Percentiles rank a stretch among this genome's conserved stretches.
phyloP scores from a whole-genome alignment of 2,329 filamentous ascomycete genomes.

The Ceratocystis destructans region DNA sequence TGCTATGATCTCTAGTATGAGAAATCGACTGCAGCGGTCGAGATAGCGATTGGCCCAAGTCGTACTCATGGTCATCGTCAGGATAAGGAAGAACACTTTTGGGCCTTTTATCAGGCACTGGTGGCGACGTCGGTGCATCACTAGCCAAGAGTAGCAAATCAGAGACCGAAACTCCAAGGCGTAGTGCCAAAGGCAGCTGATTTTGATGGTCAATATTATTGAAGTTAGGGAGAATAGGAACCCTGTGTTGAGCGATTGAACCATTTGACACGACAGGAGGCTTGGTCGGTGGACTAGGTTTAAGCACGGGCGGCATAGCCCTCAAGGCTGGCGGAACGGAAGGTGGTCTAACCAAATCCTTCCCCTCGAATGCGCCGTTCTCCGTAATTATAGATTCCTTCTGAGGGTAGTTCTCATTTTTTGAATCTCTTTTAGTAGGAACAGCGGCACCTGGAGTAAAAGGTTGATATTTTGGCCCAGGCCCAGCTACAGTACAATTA shows the following conservation, averaged over 20 bases:
- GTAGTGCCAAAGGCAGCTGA: constrained; percentile 3
- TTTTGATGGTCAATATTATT: not conserved
- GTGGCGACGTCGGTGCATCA: not conserved
- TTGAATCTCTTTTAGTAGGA: not conserved
- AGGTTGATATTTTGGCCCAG: constrained; percentile 8
- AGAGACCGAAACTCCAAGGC: constrained; percentile 7
- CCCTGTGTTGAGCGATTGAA: not conserved
- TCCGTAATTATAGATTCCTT: not conserved
- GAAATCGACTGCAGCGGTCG: not conserved
- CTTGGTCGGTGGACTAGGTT: not conserved
- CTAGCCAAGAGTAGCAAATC: not conserved
- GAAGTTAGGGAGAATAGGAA: not conserved
- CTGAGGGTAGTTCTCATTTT: not conserved
- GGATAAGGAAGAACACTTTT: constrained; percentile 13
- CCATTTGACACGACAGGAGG: not conserved
- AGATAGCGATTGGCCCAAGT: not conserved
- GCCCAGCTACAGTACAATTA: not conserved
- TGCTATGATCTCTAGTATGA: not conserved
- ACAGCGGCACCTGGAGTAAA: constrained; percentile 9
- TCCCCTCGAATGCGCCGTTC: not conserved
- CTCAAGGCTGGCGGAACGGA: not conserved
- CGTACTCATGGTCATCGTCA: constrained; percentile 10
- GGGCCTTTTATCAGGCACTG: not conserved
- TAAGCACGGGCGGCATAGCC: not conserved
- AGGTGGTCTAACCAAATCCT: not conserved